A percentile compares a stretch with the other conserved stretches of the same genome.
phyloP scores from a whole-genome alignment of 2,329 filamentous ascomycete genomes.

The Fusarium sterilihyphosum region DNA sequence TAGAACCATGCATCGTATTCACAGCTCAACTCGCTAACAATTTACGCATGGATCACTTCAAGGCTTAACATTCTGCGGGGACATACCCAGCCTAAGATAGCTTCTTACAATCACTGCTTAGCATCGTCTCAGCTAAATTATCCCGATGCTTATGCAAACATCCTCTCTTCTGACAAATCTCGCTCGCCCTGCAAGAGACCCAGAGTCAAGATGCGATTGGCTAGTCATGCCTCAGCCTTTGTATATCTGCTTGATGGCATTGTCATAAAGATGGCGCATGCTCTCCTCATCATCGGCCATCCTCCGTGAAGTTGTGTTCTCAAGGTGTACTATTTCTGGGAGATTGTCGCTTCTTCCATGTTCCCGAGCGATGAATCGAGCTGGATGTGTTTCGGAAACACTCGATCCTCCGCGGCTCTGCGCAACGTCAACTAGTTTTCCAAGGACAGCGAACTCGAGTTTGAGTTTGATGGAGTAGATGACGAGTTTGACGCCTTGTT shows the following conservation, averaged over 20 bases:
- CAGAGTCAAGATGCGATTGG: not conserved
- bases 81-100: not conserved
- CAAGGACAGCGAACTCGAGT: slow-evolving; percentile 50
- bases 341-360: not conserved
- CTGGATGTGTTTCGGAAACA: not conserved
- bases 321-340: not conserved
- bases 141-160: not conserved
- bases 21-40: not conserved
- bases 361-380: not conserved
- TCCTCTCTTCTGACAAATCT: slow-evolving; percentile 1
- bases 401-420: slow-evolving; percentile 29
- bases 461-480: slow-evolving; percentile 46
- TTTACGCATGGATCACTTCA: slow-evolving; percentile 3
- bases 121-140: slow-evolving; percentile 15
- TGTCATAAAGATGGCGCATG: slow-evolving; percentile 10
- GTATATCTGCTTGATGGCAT: slow-evolving; percentile 25
- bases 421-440: slow-evolving; percentile 48
- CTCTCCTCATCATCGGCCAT: not conserved
- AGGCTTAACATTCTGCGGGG: slow-evolving; percentile 5
- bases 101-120: not conserved
- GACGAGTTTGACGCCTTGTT: slow-evolving; percentile 20
- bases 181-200: not conserved
- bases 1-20: not conserved
- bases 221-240: not conserved
- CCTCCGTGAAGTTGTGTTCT: not conserved